Evolutionary conservation across 2,329 filamentous ascomycete genomes (phyloP), one percentile per base, ranked within the genome.

Genomic region (Dendrostoma leiphaemia): DNA sequence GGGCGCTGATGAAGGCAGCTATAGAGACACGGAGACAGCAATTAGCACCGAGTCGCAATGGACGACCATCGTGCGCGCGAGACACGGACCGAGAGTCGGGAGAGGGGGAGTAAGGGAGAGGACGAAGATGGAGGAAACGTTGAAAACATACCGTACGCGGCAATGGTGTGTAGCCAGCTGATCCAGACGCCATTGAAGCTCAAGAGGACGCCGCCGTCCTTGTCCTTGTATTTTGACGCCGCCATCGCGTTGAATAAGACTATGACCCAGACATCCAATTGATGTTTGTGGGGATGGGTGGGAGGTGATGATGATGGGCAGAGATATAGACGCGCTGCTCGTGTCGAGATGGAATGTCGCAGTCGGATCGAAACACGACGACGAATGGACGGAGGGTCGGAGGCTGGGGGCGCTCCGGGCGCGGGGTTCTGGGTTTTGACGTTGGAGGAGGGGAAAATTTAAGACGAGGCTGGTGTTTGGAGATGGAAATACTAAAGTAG

Each of bases 141-240:
- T 17, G 7, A 13, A n/a, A 26, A 76, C 82, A 62, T 70, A 91
- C 88, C 74, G 71, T 96, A 97, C 56, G 91, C 94, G 62, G 90
- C 76, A 45, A 79, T 72, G 8, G 94, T 99, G 74, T 99, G 94
- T 61, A 84, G 73, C 83, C 89, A 96, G 56, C 91, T 90, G 61
- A 99, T 80, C 90, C 90, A 97, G 79, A 88, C 88, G 62, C 90
- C 94, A 69, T 88, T 92, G 68, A 99, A 82, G 61, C 79, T 72
- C 58, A 84, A 68, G 60, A 86, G 72, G 54, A 82, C 77, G 63
- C 82, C 77, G 64, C 82, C 81, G 62, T 84, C 80, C 71, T 85
- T 84, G 73, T 87, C 84, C 71, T 86, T 87, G 72, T 83, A 85
- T 62, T 74, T 79, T 54, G 68, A 64, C 58, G 73, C 26, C 17